A percentile compares a stretch with the other conserved stretches of the same genome.
Evolutionary conservation across 2,329 filamentous ascomycete genomes (phyloP).

Genomic region (Xylariaceae sp.): DNA sequence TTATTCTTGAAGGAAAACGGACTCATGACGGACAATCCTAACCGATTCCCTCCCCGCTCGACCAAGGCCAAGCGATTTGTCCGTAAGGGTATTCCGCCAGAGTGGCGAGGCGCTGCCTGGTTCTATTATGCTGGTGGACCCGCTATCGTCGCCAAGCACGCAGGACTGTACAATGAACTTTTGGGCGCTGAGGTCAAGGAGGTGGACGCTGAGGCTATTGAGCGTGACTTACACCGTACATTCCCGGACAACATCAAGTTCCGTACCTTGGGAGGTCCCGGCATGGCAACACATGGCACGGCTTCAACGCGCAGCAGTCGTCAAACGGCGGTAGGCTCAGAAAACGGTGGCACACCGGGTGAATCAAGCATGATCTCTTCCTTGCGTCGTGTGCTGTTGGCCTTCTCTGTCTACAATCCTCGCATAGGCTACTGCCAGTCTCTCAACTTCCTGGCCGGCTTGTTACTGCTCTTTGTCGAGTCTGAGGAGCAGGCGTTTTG

Average conservation of each 20-base stretch:
- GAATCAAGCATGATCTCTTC: slow-evolving; percentile 78
- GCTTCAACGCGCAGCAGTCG: slow-evolving; percentile 35
- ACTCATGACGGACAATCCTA: slow-evolving; percentile 65
- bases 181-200: slow-evolving; percentile 60
- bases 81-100: slow-evolving; percentile 86
- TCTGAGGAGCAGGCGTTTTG: slow-evolving; percentile 89
- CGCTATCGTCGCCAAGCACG: slow-evolving; percentile 67
- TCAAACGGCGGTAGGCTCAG: slow-evolving; percentile 33
- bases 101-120: slow-evolving; percentile 94
- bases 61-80: slow-evolving; percentile 85
- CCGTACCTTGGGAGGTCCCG: slow-evolving; percentile 51
- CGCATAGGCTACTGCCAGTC: slow-evolving; percentile 93
- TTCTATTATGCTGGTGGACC: slow-evolving; percentile 93
- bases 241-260: slow-evolving; percentile 93
- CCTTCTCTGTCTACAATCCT: slow-evolving; percentile 87
- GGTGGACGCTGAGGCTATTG: slow-evolving; percentile 81
- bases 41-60: slow-evolving; percentile 71
- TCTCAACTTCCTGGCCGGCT: slow-evolving; percentile 87
- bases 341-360: slow-evolving; percentile 29
- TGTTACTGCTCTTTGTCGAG: slow-evolving; percentile 80
- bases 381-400: slow-evolving; percentile 77
- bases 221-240: slow-evolving; percentile 86
- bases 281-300: slow-evolving; percentile 31
- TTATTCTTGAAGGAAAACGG: slow-evolving; percentile 70
- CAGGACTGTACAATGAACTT: slow-evolving; percentile 69